A percentile compares a stretch with the other conserved stretches of the same genome.
phyloP scores from a whole-genome alignment of 1,284 basidiomycete species.

The Microbotryomycetes sp. region DNA sequence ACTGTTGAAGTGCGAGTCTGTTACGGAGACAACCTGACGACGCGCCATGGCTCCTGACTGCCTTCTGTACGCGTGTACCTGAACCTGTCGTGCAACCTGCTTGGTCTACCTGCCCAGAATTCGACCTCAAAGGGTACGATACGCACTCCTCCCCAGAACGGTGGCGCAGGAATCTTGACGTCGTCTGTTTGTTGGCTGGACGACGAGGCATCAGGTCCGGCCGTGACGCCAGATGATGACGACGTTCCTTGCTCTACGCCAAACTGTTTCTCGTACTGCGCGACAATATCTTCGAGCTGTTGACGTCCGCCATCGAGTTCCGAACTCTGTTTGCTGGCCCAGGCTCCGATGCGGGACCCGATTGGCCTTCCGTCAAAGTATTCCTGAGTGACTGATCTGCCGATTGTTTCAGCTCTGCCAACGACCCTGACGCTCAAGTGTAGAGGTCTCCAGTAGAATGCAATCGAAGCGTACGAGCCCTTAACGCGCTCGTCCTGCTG shows the following conservation, averaged over 20 bases:
- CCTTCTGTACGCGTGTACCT: slow-evolving; percentile 60
- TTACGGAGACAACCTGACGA: slow-evolving; percentile 66
- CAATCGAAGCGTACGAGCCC: slow-evolving; percentile 58
- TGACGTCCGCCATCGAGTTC: slow-evolving; percentile 61
- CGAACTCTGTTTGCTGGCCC: slow-evolving; percentile 81
- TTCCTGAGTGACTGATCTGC: slow-evolving; percentile 60
- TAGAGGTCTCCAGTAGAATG: slow-evolving; percentile 87
- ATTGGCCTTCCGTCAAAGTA: slow-evolving; percentile 81
- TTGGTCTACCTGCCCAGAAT: slow-evolving; percentile 85
- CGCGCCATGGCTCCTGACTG: slow-evolving; percentile 56
- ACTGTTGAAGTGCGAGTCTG: no score
- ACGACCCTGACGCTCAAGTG: slow-evolving; percentile 75
- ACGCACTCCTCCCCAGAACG: slow-evolving; percentile 95
- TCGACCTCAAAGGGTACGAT: slow-evolving; percentile 82
- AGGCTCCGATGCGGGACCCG: slow-evolving; percentile 80
- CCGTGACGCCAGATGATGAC: slow-evolving; percentile 12
- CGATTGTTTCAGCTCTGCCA: slow-evolving; percentile 72
- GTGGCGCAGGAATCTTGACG: slow-evolving; percentile 63
- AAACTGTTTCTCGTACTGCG: slow-evolving; percentile 57
- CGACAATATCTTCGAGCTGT: slow-evolving; percentile 54
- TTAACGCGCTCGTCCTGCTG: slow-evolving; percentile 16
- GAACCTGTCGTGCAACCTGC: slow-evolving; percentile 70
- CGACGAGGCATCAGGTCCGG: slow-evolving; percentile 2
- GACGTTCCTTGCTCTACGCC: slow-evolving; percentile 44
- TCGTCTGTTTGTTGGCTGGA: neutral